Base-by-base conservation (phyloP, 768 basidiomycete genomes). In the Mycena metata region DNA sequence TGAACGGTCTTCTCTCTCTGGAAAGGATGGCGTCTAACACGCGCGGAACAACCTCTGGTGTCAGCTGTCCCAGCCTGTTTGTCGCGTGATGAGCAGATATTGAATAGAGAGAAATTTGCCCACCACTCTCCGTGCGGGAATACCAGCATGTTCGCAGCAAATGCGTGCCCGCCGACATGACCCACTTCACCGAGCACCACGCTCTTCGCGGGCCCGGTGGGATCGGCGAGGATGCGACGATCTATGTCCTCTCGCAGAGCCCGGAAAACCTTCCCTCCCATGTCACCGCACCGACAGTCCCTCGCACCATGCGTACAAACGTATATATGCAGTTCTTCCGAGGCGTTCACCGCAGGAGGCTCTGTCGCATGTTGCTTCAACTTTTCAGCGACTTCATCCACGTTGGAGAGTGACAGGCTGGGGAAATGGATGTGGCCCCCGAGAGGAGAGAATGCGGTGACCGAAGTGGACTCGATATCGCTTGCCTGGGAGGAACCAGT, bases 131-230 rank as follows among this genome's bases (percentile, higher is more conserved):
- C 91, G 58, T 87, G 86, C 17, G 91, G 92, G 72, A 87, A 92
- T 0, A 91, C 80, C 13, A 93, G 75, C 13, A 91, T 55, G 76
- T 93, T 93, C 1, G 89, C 91, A 3, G 92, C 92, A 71, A 88
- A 87, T 74, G 91, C 91, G 79, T 96, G 94, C 26, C 93, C 93
- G 1, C 95, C 94, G 57, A 96, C 89, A 77, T 96, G 94, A 2
- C 86, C 91, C 8, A 91, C 86, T 69, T 93, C 89, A 4, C 88
- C 88, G 2, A 95, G 80, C 83, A 83, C 72, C 68, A 88, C 66
- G 43, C 74, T 69, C 8, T 67, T 70, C 1, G 77, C 74, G 3
- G 72, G 58, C 11, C 77, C 76, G 43, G n/a, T 49, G 1, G 77
- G 73, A 39, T 82, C 74, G 12, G 39, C 67, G 50, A 78, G 67